phyloP scores from a whole-genome alignment of 1,284 basidiomycete species.

The Rhodotorula sp. region DNA sequence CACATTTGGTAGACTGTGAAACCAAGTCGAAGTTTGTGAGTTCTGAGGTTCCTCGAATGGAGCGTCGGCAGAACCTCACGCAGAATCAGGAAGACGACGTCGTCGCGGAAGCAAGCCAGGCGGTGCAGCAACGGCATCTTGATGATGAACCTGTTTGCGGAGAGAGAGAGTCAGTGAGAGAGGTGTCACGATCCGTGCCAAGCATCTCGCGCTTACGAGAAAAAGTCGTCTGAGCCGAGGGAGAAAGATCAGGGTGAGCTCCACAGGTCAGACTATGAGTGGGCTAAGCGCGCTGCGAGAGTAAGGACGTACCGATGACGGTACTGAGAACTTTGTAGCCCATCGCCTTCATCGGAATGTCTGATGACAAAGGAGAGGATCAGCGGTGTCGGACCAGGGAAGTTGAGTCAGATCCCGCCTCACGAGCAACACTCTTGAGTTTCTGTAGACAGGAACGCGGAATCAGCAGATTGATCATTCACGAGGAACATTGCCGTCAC shows the following conservation, averaged over 20 bases:
- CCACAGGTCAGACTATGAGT: background rate
- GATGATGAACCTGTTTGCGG: slow-evolving; percentile 61
- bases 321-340: slow-evolving; percentile 51
- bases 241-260: background rate
- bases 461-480: background rate
- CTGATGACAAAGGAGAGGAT: slow-evolving; percentile 37
- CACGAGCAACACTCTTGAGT: slow-evolving; percentile 62
- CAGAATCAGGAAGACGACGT: slow-evolving; percentile 48
- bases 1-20: slow-evolving; percentile 62
- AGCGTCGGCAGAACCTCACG: slow-evolving; percentile 3
- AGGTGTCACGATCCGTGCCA: too few species aligned
- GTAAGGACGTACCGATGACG: slow-evolving; percentile 14
- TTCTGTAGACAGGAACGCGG: slow-evolving; percentile 53
- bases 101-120: slow-evolving; percentile 70
- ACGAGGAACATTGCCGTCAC: too few species aligned
- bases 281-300: too few species aligned
- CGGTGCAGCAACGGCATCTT: slow-evolving; percentile 94
- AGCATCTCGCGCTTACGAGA: slow-evolving; percentile 19
- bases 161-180: background rate
- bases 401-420: slow-evolving; percentile 40
- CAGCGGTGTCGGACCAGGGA: slow-evolving; percentile 33
- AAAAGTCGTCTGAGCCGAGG: slow-evolving; percentile 32
- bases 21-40: too few species aligned
- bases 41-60: background rate
- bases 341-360: slow-evolving; percentile 97